Conservation (phyloP, 163 green algal genomes). For the Prototheca cutis region DNA sequence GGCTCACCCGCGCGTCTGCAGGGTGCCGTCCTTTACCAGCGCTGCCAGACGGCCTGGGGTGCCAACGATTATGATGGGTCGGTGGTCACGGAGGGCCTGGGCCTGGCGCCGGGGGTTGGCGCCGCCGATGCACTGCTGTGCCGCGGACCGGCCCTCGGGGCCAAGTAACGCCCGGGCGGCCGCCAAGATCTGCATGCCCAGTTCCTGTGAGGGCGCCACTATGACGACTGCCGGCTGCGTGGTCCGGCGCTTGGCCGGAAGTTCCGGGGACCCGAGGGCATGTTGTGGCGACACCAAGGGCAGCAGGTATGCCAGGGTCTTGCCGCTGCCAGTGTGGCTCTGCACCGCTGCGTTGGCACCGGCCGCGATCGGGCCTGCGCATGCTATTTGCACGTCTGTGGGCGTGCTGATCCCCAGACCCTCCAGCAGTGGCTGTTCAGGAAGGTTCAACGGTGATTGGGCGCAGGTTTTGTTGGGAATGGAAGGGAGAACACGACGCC, state of each 20-base stretch:
- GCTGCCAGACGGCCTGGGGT: slow-evolving; percentile 85
- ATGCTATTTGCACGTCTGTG: slow-evolving; percentile 53
- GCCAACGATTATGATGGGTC: slow-evolving; percentile 86
- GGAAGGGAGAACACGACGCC: too few species aligned
- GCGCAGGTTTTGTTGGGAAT: too few species aligned
- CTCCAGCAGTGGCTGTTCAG: neutral
- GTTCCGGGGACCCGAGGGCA: neutral
- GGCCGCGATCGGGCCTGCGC: slow-evolving; percentile 49
- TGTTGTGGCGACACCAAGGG: slow-evolving; percentile 39
- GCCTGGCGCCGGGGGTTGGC: slow-evolving; percentile 70
- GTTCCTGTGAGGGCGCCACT: slow-evolving; percentile 81
- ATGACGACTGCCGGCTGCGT: slow-evolving; percentile 42
- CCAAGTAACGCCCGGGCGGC: slow-evolving; percentile 62
- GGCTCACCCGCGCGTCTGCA: slow-evolving; percentile 50
- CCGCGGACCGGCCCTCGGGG: slow-evolving; percentile 38
- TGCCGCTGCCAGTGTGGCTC: slow-evolving; percentile 78
- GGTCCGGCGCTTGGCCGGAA: too few species aligned
- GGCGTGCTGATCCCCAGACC: slow-evolving; percentile 15
- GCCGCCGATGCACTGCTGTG: slow-evolving; percentile 94
- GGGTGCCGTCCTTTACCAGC: slow-evolving; percentile 47
- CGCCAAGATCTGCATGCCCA: slow-evolving; percentile 93
- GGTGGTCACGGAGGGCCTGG: slow-evolving; percentile 53
- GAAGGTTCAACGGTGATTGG: too few species aligned
- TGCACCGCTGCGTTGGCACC: slow-evolving; percentile 65
- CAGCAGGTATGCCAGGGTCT: slow-evolving; percentile 84